Percentiles rank a stretch among this genome's conserved stretches.
Evolutionary conservation across 148 eudicot genomes (phyloP).

Genomic region (Rheum nobile): DNA sequence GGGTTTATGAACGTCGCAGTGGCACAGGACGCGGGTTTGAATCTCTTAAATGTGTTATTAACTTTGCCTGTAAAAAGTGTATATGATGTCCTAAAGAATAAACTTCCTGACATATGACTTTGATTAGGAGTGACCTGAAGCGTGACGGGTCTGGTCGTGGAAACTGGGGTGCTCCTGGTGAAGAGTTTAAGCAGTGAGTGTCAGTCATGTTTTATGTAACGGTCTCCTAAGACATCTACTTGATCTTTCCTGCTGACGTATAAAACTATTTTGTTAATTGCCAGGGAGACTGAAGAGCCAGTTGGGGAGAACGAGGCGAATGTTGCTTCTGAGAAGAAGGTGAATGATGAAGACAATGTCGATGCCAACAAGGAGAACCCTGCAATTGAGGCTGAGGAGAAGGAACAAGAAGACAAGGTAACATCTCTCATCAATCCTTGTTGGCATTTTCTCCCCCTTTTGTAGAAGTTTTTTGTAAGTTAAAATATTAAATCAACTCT

Average conservation of each 20-base stretch:
- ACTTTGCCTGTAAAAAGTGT: neutral
- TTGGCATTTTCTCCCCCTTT: neutral
- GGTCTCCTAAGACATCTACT: neutral
- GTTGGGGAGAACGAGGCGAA: conserved; percentile 47
- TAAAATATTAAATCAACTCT: neutral
- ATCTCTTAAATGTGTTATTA: neutral
- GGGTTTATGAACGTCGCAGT: conserved; percentile 73
- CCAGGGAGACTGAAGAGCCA: conserved; percentile 56
- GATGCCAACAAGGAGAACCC: conserved; percentile 56
- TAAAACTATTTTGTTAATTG: neutral
- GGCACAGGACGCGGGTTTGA: conserved; percentile 72
- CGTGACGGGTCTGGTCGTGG: conserved; percentile 94
- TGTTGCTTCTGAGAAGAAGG: conserved; percentile 37
- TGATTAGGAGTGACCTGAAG: conserved; percentile 53
- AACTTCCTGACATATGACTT: neutral
- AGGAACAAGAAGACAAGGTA: conserved; percentile 86
- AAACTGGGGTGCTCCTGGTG: conserved; percentile 78
- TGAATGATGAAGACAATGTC: conserved; percentile 31
- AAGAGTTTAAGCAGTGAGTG: conserved; percentile 64
- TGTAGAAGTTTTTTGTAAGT: neutral
- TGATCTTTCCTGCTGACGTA: neutral
- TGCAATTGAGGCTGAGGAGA: conserved; percentile 61
- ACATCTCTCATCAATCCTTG: neutral
- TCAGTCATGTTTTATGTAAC: neutral
- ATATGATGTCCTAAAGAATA: neutral